Evolutionary conservation across 495 filamentous ascomycete genomes (phyloP), one percentile per base, ranked within the genome.

Genomic region (Hypoxylon fuscum): DNA sequence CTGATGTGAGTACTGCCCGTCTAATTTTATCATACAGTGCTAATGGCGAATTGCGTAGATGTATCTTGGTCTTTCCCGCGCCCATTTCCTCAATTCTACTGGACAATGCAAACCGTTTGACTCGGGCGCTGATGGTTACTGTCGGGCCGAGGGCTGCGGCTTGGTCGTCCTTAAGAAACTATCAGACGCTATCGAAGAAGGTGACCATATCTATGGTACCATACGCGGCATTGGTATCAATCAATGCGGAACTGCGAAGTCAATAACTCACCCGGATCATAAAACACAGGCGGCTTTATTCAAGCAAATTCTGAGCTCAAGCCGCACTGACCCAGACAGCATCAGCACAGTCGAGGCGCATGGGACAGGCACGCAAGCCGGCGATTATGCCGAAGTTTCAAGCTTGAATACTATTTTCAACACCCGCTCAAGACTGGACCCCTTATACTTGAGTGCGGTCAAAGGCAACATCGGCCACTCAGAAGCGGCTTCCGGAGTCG

Each of bases 341-440:
- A 76, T 76, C 3, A 50, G 53, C 1, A 78, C 75, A 37, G 67
- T 77, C 9, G 77, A 79, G 47, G 65, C 64, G n/a, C 64, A 75
- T 22, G 73, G 77, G 2, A 84, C 80, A 1, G 83, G 83, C 0
- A 86, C 83, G 2, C 71, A 62, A 9, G 77, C 72, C 0, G 83
- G 83, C 0, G 85, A 87, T 56, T 80, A 79, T 0, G 79, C 80
- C 1, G 88, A 91, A 68, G 85, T 90, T 80, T 72, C 76, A 31
- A 87, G 85, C 11, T 82, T 90, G 18, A 79, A 81, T 15, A 85
- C 86, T 50, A 79, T 85, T 14, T 92, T 93, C 63, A 60, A 53
- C 10, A 44, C 45, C 14, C 20, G 17, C 1, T 35, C 29, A 17
- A 9, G 8, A 14, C 35, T 82, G 87, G 45, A 87, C 23, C 66